Conservation (phyloP, 192 early-diverging fungal species). For the Phlyctochytrium planicorne region DNA sequence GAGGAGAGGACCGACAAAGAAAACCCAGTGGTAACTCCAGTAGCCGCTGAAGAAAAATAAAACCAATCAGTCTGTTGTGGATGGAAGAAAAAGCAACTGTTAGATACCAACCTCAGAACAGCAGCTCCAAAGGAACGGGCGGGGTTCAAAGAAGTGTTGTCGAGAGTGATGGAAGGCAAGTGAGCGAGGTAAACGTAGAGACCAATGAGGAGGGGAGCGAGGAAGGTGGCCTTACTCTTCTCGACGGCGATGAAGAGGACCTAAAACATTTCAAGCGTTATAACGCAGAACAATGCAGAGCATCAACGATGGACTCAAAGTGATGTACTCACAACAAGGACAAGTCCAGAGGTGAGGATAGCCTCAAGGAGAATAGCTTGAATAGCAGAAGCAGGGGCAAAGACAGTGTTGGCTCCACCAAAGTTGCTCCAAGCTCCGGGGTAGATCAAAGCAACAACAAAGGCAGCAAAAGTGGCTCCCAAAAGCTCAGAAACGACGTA, state of each 20-base stretch:
- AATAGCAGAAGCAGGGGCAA: slow-evolving; percentile 3
- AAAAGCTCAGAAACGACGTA: slow-evolving; percentile 58
- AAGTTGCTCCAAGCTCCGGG: slow-evolving; percentile 20
- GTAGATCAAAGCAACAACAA: slow-evolving; percentile 28
- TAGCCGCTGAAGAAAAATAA: slow-evolving; percentile 41
- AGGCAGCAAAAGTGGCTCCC: slow-evolving; percentile 55
- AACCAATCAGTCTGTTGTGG: no score
- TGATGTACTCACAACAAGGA: not conserved
- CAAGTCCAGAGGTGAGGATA: slow-evolving; percentile 43
- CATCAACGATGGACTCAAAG: not conserved
- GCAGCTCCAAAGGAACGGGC: slow-evolving; percentile 62
- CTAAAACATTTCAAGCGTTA: not conserved
- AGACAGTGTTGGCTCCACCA: slow-evolving; percentile 26
- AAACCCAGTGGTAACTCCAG: slow-evolving; percentile 60
- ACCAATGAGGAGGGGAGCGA: slow-evolving; percentile 43
- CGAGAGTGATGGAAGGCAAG: slow-evolving; percentile 38
- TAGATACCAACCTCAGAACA: slow-evolving; percentile 29
- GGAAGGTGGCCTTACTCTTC: slow-evolving; percentile 33
- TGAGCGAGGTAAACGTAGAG: slow-evolving; percentile 42
- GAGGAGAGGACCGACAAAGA: slow-evolving; percentile 58
- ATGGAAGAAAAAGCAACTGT: no score
- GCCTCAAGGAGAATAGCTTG: slow-evolving; percentile 43
- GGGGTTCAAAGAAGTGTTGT: slow-evolving; percentile 63
- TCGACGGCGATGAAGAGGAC: slow-evolving; percentile 49
- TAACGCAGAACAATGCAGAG: not conserved